phyloP scores from a whole-genome alignment of 2,329 filamentous ascomycete species.

The Rutstroemia sp. region DNA sequence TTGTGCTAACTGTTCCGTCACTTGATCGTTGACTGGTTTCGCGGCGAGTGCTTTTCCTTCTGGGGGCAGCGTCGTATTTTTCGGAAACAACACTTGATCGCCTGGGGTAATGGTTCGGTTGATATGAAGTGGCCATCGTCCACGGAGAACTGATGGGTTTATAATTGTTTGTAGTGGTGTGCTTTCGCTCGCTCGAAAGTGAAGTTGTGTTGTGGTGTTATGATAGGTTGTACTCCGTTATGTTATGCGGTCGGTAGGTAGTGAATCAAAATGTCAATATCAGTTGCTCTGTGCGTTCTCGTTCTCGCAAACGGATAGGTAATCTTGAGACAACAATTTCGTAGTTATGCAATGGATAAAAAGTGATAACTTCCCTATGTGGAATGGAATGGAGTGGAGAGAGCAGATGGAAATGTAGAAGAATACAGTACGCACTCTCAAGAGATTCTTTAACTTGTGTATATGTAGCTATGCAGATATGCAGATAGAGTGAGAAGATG shows the following conservation, averaged over 20 bases:
- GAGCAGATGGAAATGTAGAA: neutral
- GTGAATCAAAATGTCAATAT: neutral
- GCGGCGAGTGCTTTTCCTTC: constrained; percentile 26
- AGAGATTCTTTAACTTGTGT: neutral
- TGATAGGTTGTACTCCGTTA: neutral
- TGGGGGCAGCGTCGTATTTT: constrained; percentile 22
- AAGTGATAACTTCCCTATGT: neutral
- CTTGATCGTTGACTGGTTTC: constrained; percentile 51
- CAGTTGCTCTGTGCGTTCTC: no score
- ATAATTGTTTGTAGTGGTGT: no score
- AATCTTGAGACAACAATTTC: neutral
- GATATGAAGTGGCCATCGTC: constrained; percentile 26
- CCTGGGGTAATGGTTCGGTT: constrained; percentile 24
- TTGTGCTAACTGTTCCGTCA: constrained; percentile 85
- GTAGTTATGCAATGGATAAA: neutral
- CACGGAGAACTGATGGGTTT: no score
- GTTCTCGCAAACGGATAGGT: neutral
- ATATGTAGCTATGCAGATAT: neutral
- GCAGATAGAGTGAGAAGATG: neutral
- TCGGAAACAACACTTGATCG: constrained; percentile 27
- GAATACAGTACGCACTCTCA: neutral
- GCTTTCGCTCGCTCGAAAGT: neutral
- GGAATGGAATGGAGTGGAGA: neutral
- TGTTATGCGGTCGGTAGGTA: neutral
- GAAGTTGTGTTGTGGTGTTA: neutral